phyloP scores from a whole-genome alignment of 805 yeast genomes.

The Candida germanica region DNA sequence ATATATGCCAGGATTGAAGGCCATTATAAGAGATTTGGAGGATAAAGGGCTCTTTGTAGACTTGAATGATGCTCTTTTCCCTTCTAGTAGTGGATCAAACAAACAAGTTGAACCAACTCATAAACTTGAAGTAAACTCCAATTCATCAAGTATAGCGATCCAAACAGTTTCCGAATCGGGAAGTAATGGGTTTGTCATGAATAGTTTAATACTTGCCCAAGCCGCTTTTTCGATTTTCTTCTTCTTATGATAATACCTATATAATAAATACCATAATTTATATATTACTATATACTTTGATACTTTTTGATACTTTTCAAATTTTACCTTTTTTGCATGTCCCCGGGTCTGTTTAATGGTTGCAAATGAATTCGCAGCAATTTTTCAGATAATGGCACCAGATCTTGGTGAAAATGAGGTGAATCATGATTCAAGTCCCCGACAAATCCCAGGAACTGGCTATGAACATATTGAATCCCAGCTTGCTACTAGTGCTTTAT shows the following conservation, averaged over 20 bases:
- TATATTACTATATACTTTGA: no score
- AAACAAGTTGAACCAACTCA: conserved; percentile 8
- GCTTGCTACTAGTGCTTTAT: conserved; percentile 1
- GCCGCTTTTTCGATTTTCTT: conserved; percentile 5
- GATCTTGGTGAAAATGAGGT: no score
- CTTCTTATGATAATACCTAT: conserved; percentile 7
- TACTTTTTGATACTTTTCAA: no score
- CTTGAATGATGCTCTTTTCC: conserved; percentile 31
- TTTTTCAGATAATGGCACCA: no score
- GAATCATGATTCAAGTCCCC: no score
- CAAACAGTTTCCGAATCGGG: conserved; percentile 5
- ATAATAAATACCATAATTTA: no score
- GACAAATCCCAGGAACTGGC: neutral
- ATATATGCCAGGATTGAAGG: conserved; percentile 29
- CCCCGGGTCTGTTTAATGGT: no score
- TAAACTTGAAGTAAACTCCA: neutral
- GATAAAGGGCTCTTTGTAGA: conserved; percentile 34
- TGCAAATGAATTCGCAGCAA: no score
- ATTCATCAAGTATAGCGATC: neutral
- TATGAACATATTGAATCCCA: conserved; percentile 1
- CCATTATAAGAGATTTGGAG: conserved; percentile 32
- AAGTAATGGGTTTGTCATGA: conserved; percentile 5
- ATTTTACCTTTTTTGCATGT: no score
- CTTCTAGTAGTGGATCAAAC: conserved; percentile 6
- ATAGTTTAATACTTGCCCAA: conserved; percentile 4